phyloP scores from a whole-genome alignment of 139 green algal species.

The Chlorella sorokiniana region DNA sequence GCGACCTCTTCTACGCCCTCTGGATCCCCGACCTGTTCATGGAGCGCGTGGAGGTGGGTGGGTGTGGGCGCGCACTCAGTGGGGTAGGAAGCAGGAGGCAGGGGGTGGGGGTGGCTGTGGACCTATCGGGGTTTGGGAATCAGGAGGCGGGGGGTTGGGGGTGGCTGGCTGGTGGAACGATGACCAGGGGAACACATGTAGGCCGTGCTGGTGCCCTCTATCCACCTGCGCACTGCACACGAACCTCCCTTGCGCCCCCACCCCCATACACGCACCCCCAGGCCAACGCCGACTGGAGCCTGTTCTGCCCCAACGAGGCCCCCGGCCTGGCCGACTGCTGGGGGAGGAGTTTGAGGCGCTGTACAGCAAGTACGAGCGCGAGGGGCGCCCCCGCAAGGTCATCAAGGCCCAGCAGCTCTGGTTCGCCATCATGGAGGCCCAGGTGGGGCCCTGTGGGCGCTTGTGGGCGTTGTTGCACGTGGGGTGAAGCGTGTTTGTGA shows the following conservation, averaged over 20 bases:
- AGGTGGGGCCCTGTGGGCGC: conserved; percentile 47
- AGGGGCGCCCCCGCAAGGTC: conserved; percentile 59
- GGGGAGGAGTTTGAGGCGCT: conserved; percentile 93
- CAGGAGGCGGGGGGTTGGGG: too few species aligned
- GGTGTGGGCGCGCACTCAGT: background rate
- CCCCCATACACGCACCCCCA: conserved; percentile 30
- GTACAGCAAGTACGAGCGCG: conserved; percentile 84
- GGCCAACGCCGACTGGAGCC: conserved; percentile 84
- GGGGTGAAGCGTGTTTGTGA: background rate
- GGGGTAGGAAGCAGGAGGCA: too few species aligned
- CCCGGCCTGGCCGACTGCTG: conserved; percentile 94
- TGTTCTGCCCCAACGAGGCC: conserved; percentile 99
- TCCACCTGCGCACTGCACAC: too few species aligned
- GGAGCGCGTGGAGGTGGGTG: conserved; percentile 73
- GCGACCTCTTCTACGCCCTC: conserved; percentile 99
- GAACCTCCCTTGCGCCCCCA: too few species aligned
- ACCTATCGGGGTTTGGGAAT: too few species aligned
- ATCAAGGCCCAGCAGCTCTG: conserved; percentile 98
- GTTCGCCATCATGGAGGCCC: conserved; percentile 98
- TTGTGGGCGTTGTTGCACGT: background rate
- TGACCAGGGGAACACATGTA: too few species aligned
- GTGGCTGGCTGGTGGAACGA: too few species aligned
- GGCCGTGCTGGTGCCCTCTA: too few species aligned
- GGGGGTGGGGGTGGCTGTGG: too few species aligned
- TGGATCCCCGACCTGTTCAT: conserved; percentile 99